Conservation (phyloP, 805 yeast genomes). For the Metschnikowia kofuensis region DNA sequence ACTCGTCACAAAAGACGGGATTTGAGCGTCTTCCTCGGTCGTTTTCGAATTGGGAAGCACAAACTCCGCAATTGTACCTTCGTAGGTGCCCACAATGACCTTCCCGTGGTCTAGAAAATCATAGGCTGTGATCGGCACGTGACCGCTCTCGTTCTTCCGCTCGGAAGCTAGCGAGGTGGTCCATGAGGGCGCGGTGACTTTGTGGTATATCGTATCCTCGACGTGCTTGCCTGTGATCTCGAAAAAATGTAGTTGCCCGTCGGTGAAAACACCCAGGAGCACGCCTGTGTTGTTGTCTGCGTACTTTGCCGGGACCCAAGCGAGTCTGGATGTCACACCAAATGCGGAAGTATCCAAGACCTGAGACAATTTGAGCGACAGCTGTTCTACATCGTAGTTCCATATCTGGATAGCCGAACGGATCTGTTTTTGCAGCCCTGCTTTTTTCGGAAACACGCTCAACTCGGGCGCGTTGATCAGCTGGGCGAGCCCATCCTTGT, state of each 20-base stretch:
- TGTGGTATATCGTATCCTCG: constrained; percentile 13
- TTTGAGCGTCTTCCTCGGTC: constrained; percentile 1
- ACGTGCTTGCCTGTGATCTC: constrained; percentile 24
- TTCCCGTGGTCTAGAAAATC: constrained; percentile 44
- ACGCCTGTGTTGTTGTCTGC: constrained; percentile 33
- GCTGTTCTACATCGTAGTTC: constrained; percentile 25
- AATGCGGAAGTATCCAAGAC: constrained; percentile 33
- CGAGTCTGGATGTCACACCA: constrained; percentile 44
- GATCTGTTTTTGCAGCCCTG: constrained; percentile 5
- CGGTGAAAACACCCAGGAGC: constrained; percentile 52
- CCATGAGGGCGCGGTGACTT: constrained; percentile 24
- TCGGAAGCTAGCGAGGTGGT: constrained; percentile 14
- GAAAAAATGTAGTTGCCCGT: constrained; percentile 54
- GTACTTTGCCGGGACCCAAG: constrained; percentile 38
- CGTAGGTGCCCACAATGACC: constrained; percentile 54
- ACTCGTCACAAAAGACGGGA: constrained; percentile 34
- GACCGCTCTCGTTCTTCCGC: constrained; percentile 1
- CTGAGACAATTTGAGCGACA: constrained; percentile 26
- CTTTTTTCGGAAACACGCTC: constrained; percentile 25
- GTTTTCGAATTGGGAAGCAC: constrained; percentile 30
- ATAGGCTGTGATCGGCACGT: constrained; percentile 40
- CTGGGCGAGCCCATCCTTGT: constrained; percentile 20
- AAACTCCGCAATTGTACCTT: constrained; percentile 62
- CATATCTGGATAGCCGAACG: constrained; percentile 47
- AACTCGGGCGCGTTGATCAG: constrained; percentile 26